Evolutionary conservation across 108 stramenopile species (phyloP).

Genomic region (Seminavis robusta): DNA sequence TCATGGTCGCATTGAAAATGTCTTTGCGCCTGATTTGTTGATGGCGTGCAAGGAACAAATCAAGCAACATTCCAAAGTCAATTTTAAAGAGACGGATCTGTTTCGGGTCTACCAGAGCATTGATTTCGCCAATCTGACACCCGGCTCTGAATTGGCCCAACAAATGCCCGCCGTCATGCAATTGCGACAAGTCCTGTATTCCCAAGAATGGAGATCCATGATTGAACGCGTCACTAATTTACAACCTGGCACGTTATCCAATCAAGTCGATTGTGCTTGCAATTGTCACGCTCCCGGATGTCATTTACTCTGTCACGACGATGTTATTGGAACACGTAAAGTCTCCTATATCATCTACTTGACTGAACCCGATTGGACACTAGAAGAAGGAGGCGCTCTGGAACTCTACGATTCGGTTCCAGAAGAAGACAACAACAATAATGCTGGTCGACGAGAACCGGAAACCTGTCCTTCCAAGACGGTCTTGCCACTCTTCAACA

Average conservation of each 20-base stretch:
- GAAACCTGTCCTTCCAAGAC: slow-evolving; percentile 56
- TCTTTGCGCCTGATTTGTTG: slow-evolving; percentile 62
- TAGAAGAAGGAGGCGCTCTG: slow-evolving; percentile 86
- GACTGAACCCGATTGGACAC: slow-evolving; percentile 76
- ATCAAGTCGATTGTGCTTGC: slow-evolving; percentile 91
- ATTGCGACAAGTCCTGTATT: slow-evolving; percentile 81
- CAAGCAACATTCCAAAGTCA: slow-evolving; percentile 86
- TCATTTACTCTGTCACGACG: slow-evolving; percentile 96
- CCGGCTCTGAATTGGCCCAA: slow-evolving; percentile 35
- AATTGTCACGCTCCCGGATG: slow-evolving; percentile 93
- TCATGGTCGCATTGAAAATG: slow-evolving; percentile 52
- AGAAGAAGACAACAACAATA: slow-evolving; percentile 15
- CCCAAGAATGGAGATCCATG: slow-evolving; percentile 74
- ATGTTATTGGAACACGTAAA: slow-evolving; percentile 92
- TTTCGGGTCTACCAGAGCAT: slow-evolving; percentile 92
- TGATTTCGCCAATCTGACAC: slow-evolving; percentile 71
- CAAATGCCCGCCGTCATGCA: slow-evolving; percentile 73
- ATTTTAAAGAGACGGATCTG: slow-evolving; percentile 95
- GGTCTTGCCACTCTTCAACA: slow-evolving; percentile 81
- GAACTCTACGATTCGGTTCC: slow-evolving; percentile 76
- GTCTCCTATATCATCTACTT: slow-evolving; percentile 94
- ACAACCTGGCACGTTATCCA: slow-evolving; percentile 55
- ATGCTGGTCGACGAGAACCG: slow-evolving; percentile 20
- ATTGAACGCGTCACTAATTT: slow-evolving; percentile 77
- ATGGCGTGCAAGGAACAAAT: slow-evolving; percentile 72